Evolutionary conservation across 495 filamentous ascomycete species (phyloP), one percentile per base, ranked within the genome.

Genomic region (Hyaloscypha finlandica): DNA sequence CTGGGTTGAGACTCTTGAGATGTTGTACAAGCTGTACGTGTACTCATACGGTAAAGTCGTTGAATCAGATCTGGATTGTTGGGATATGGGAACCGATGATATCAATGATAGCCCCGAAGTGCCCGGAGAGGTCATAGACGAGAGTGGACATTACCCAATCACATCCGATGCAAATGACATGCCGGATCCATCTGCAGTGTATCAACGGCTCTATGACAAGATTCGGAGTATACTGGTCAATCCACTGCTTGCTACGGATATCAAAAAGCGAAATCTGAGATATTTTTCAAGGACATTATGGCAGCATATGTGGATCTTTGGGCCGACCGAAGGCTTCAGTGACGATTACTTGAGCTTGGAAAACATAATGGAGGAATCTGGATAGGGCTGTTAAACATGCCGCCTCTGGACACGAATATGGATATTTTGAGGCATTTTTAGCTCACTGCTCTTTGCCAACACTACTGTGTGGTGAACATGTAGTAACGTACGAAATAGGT

Each of bases 291-390:
- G 51, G 16, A 53, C 51, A 2, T 25, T 53, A 3, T 53, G 51
- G 51, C 51, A 53, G 19, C 51, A 53, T n/a, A n/a, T 53, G 9
- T 53, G 51, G 51, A 53, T 53, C 19, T 53, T 9, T 53, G 51
- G 22, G 51, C 51, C 51, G 22, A 20, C 22, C 1, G 19, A n/a
- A 53, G 51, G 51, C 19, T n/a, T 25, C 6, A 16, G 22, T 53
- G 51, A 5, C 16, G 3, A 25, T n/a, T 53, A 3, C 51, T 20
- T n/a, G 19, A 53, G 22, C 16, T 20, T 53, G 3, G 51, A 53
- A 14, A 16, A 6, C 22, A 8, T n/a, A 16, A 14, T 53, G 51
- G 51, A 4, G 22, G 35, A 37, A 37, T 1, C 12, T 37, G 35
- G 35, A 37, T 37, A 12, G 8, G 8, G 6, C 35, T 37, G 6